These are phyloP conservation scores for Daldinia bambusicola DNA, from an alignment of 495 filamentous ascomycete genomes.

Conservation along the genomic window DNA sequence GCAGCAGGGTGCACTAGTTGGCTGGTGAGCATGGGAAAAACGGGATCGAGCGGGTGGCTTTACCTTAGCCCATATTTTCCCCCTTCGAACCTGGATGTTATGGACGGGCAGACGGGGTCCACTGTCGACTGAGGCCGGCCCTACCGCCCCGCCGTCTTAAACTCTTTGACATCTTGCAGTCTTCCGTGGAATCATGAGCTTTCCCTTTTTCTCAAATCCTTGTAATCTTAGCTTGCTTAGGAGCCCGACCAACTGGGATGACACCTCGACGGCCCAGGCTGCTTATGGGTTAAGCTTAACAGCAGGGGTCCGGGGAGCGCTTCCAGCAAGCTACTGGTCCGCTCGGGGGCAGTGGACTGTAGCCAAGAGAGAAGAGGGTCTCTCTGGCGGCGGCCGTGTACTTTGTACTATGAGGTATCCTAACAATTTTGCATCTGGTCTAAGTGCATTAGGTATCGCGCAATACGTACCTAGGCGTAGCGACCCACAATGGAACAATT, in stretches of 20 bases:
- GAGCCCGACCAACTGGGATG: slow-evolving; percentile 46
- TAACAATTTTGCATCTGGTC: too few species aligned
- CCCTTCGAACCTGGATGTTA: slow-evolving; percentile 22
- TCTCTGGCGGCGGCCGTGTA: background rate
- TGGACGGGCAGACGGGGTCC: slow-evolving; percentile 33
- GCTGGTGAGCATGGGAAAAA: slow-evolving; percentile 28
- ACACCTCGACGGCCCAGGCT: slow-evolving; percentile 40
- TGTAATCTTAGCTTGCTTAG: slow-evolving; percentile 31
- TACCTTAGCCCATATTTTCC: slow-evolving; percentile 26
- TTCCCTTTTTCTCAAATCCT: slow-evolving; percentile 28
- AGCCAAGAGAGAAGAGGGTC: slow-evolving; percentile 2
- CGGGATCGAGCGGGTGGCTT: slow-evolving; percentile 40
- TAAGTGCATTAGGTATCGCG: slow-evolving; percentile 5
- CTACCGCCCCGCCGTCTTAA: slow-evolving; percentile 32
- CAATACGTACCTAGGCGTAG: slow-evolving; percentile 2
- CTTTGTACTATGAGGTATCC: too few species aligned
- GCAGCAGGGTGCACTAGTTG: slow-evolving; percentile 35
- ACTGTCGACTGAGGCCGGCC: slow-evolving; percentile 19
- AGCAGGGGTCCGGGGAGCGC: slow-evolving; percentile 40
- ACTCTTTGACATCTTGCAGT: slow-evolving; percentile 14
- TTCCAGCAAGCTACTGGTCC: slow-evolving; percentile 29
- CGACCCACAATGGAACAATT: slow-evolving; percentile 27
- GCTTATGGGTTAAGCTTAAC: slow-evolving; percentile 30
- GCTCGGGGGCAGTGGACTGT: slow-evolving; percentile 12
- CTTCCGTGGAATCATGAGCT: slow-evolving; percentile 22